A percentile compares a stretch with the other conserved stretches of the same genome.
These are phyloP conservation scores for Raphanus raphanistrum DNA, from an alignment of 345 rosid species.

Conservation along the genomic window DNA sequence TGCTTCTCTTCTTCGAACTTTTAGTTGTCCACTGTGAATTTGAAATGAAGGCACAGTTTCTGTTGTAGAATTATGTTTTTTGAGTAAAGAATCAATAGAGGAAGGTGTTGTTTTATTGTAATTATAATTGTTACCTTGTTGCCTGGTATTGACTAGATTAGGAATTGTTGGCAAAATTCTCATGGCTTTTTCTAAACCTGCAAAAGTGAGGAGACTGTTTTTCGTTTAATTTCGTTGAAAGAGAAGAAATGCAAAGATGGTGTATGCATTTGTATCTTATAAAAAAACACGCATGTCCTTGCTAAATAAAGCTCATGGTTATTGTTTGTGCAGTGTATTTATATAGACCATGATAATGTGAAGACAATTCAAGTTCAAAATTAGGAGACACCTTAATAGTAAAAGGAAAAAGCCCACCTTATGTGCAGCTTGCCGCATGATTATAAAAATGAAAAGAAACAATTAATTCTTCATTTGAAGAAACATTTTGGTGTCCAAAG, in stretches of 20 bases:
- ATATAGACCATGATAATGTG: slow-evolving; percentile 8
- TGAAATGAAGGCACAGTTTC: no score
- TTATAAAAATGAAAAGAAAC: slow-evolving; percentile 27
- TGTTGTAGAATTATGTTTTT: no score
- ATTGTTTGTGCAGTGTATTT: background rate
- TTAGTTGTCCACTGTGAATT: no score
- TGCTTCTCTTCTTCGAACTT: background rate
- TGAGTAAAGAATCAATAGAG: no score
- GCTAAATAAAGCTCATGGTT: background rate
- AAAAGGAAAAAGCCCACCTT: slow-evolving; percentile 33
- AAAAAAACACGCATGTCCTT: background rate
- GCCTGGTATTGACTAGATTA: no score
- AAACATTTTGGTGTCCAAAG: slow-evolving; percentile 33
- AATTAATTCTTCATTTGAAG: background rate
- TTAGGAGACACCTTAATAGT: slow-evolving; percentile 38
- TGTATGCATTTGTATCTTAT: background rate
- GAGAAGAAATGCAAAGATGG: background rate
- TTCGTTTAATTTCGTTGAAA: background rate
- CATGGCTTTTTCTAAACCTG: no score
- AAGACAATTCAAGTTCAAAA: slow-evolving; percentile 13
- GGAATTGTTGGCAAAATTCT: no score
- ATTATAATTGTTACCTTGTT: no score
- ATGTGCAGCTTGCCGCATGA: slow-evolving; percentile 16
- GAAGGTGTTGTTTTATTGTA: no score
- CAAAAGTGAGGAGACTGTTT: no score